Conservation (phyloP, 2,329 filamentous ascomycete species). For the Cladophialophora exuberans region DNA sequence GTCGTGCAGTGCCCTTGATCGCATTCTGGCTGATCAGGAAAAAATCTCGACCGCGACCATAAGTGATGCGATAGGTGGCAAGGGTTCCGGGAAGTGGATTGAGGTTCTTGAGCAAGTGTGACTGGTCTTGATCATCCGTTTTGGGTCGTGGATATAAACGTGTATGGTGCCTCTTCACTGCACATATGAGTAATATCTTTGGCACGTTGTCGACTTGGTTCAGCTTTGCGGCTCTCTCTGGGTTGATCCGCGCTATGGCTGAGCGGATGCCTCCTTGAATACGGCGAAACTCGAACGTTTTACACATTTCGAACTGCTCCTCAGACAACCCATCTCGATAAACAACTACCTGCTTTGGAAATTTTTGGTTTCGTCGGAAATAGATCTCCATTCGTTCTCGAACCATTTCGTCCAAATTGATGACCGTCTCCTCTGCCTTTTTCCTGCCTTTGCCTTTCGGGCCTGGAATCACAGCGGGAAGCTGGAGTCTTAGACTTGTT, state of each 20-base stretch:
- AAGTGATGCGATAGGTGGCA: slow-evolving; percentile 81
- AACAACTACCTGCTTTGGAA: slow-evolving; percentile 76
- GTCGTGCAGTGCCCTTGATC: slow-evolving; percentile 79
- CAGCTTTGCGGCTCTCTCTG: not conserved
- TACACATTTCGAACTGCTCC: slow-evolving; percentile 73
- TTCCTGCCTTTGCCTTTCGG: slow-evolving; percentile 49
- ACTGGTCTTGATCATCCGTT: not conserved
- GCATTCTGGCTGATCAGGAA: slow-evolving; percentile 80
- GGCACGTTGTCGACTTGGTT: slow-evolving; percentile 60
- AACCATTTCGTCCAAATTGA: slow-evolving; percentile 65
- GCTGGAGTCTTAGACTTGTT: slow-evolving; percentile 60
- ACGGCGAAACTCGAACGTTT: slow-evolving; percentile 64
- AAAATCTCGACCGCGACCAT: slow-evolving; percentile 77
- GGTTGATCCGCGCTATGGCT: not conserved
- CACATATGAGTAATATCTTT: slow-evolving; percentile 69
- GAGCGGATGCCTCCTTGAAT: slow-evolving; percentile 60
- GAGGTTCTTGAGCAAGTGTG: too few species aligned
- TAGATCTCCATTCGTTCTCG: slow-evolving; percentile 67
- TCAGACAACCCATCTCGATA: slow-evolving; percentile 91
- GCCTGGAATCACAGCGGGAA: slow-evolving; percentile 44
- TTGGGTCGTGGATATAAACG: slow-evolving; percentile 70
- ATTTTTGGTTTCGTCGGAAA: slow-evolving; percentile 37
- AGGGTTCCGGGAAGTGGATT: slow-evolving; percentile 78
- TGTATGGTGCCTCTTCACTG: slow-evolving; percentile 87
- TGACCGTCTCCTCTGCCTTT: slow-evolving; percentile 68